phyloP scores from a whole-genome alignment of 495 filamentous ascomycete genomes.

The Geoglossum glabrum region DNA sequence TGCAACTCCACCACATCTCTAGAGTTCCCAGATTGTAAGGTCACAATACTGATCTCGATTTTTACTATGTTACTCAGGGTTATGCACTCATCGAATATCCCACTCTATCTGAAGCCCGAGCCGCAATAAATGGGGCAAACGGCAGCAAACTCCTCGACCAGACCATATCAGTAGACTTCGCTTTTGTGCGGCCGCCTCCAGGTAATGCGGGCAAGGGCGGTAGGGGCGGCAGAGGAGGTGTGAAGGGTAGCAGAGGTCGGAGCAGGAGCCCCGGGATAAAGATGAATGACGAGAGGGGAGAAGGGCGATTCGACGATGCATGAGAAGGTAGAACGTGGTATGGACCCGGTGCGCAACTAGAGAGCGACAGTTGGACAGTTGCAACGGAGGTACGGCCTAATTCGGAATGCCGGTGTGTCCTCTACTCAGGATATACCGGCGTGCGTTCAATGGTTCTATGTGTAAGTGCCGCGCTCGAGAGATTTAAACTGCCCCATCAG shows the following conservation, averaged over 20 bases:
- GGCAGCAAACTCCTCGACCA: slow-evolving; percentile 75
- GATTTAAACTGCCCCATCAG: background rate
- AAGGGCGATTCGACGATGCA: background rate
- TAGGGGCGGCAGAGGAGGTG: slow-evolving; percentile 27
- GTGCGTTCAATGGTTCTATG: background rate
- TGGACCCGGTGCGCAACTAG: background rate
- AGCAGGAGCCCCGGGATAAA: slow-evolving; percentile 33
- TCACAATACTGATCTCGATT: background rate
- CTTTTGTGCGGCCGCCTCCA: slow-evolving; percentile 86
- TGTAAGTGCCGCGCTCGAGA: background rate
- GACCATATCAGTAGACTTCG: slow-evolving; percentile 82
- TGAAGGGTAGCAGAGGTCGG: slow-evolving; percentile 32
- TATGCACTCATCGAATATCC: slow-evolving; percentile 89
- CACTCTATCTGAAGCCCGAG: slow-evolving; percentile 65
- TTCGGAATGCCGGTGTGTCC: background rate
- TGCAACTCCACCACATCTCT: background rate
- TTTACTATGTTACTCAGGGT: slow-evolving; percentile 31
- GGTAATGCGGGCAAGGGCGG: slow-evolving; percentile 35
- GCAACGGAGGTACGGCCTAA: background rate
- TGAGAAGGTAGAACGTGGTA: background rate
- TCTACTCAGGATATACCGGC: background rate
- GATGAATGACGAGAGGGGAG: slow-evolving; percentile 1
- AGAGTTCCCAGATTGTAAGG: background rate
- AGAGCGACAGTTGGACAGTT: background rate
- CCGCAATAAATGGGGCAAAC: slow-evolving; percentile 70